These are phyloP conservation scores for Trypanosoma grayi DNA, from an alignment of 208 protist species.

Conservation along the genomic window DNA sequence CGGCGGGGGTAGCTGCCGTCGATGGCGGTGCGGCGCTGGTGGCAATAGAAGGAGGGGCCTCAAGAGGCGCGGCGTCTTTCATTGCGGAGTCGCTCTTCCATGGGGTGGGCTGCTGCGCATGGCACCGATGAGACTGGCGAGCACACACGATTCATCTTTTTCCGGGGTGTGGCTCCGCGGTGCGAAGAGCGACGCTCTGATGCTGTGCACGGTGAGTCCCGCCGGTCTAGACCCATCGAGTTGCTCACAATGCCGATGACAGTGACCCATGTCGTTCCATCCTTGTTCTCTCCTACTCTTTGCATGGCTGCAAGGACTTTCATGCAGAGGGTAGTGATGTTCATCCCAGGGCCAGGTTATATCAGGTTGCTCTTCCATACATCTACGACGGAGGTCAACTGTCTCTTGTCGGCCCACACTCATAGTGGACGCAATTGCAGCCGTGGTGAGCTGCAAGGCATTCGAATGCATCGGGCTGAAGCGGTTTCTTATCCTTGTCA, in stretches of 20 bases:
- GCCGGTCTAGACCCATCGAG: too few species aligned
- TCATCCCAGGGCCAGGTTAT: constrained; percentile 2
- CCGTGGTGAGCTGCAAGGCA: constrained; percentile 16
- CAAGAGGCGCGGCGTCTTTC: too few species aligned
- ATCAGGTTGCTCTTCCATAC: constrained; percentile 9
- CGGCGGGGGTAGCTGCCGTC: too few species aligned
- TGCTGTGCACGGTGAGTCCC: too few species aligned
- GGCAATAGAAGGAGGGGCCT: too few species aligned
- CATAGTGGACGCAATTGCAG: constrained; percentile 7
- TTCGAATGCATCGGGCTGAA: constrained; percentile 12
- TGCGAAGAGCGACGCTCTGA: too few species aligned
- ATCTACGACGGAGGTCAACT: constrained; percentile 5
- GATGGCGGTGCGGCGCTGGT: too few species aligned
- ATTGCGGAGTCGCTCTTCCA: too few species aligned
- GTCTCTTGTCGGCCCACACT: constrained; percentile 5
- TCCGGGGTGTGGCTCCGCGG: too few species aligned
- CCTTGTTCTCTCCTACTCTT: constrained; percentile 5
- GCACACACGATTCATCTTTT: too few species aligned
- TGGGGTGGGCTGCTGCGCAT: too few species aligned
- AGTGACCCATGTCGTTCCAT: constrained; percentile 3
- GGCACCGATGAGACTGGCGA: too few species aligned
- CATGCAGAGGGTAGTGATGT: constrained; percentile 18
- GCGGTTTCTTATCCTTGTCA: neutral
- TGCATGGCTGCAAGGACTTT: neutral
- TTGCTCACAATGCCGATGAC: neutral